These are phyloP conservation scores for Caloboletus firmus DNA, from an alignment of 1,284 basidiomycete genomes.

Conservation along the genomic window DNA sequence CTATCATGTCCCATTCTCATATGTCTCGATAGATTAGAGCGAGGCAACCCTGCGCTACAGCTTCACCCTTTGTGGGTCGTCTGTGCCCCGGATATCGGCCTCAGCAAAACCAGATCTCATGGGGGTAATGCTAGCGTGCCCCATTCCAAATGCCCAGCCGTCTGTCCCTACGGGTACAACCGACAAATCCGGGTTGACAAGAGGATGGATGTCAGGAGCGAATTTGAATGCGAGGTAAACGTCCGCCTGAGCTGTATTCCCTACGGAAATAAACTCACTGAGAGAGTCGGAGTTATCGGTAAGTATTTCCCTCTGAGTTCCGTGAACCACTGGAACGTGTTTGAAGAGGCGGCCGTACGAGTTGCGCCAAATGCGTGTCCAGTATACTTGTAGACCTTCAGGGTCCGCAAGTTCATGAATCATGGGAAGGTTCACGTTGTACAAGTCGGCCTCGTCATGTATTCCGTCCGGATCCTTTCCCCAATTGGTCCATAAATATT, in stretches of 20 bases:
- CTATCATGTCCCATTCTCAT: conserved; percentile 3
- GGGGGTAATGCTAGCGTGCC: conserved; percentile 72
- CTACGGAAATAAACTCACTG: neutral
- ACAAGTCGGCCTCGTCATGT: conserved; percentile 68
- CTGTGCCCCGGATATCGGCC: conserved; percentile 36
- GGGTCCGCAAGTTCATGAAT: conserved; percentile 58
- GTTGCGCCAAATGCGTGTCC: conserved; percentile 78
- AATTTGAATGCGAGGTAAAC: conserved; percentile 73
- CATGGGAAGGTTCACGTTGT: conserved; percentile 81
- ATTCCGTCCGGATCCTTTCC: conserved; percentile 63
- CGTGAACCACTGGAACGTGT: conserved; percentile 35
- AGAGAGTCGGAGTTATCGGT: conserved; percentile 48
- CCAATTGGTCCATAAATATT: conserved; percentile 80
- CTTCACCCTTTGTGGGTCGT: conserved; percentile 50
- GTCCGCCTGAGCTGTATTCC: conserved; percentile 21
- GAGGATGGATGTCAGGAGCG: conserved; percentile 69
- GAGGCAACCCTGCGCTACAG: conserved; percentile 35
- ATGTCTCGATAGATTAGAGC: neutral
- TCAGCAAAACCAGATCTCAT: conserved; percentile 73
- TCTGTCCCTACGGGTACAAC: conserved; percentile 75
- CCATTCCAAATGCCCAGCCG: conserved; percentile 72
- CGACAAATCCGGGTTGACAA: conserved; percentile 63
- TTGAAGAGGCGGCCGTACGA: conserved; percentile 76
- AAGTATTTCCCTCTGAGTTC: conserved; percentile 21
- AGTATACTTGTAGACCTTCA: conserved; percentile 60